Conservation (phyloP, 768 basidiomycete species). For the Lenzites betulinus region DNA sequence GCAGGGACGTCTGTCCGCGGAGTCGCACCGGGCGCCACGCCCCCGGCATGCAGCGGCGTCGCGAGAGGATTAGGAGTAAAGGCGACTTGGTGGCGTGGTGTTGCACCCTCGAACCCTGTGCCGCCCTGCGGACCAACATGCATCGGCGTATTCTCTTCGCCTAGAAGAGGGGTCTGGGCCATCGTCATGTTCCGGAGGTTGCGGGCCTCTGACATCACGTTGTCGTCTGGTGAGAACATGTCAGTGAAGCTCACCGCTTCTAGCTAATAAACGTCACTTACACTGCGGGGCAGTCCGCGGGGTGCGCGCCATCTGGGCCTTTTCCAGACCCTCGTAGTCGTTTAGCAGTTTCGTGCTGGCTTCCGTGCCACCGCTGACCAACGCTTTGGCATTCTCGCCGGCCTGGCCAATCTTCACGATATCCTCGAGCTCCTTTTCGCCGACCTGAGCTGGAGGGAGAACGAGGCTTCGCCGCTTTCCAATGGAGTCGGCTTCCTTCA, state of each 20-base stretch:
- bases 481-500: constrained; percentile 97
- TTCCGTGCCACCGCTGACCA: constrained; percentile 82
- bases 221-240: constrained; percentile 68
- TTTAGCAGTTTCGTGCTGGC: constrained; percentile 86
- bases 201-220: constrained; percentile 90
- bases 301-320: constrained; percentile 89
- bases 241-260: constrained; percentile 1
- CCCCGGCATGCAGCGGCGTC: constrained; percentile 66
- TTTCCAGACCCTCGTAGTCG: constrained; percentile 89
- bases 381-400: constrained; percentile 82
- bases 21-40: constrained; percentile 39
- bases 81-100: constrained; percentile 86
- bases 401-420: constrained; percentile 98
- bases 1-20: constrained; percentile 34
- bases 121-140: constrained; percentile 73
- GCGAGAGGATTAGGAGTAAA: constrained; percentile 97
- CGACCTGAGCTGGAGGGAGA: constrained; percentile 89
- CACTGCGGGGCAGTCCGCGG: constrained; percentile 93
- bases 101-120: constrained; percentile 93
- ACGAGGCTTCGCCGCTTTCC: constrained; percentile 82
- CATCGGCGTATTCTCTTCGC: constrained; percentile 96
- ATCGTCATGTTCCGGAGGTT: constrained; percentile 94
- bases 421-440: constrained; percentile 92
- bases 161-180: constrained; percentile 90
- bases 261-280: constrained; percentile 44